These are phyloP conservation scores for Arthroderma uncinatum DNA, from an alignment of 2,329 filamentous ascomycete genomes.

Conservation along the genomic window DNA sequence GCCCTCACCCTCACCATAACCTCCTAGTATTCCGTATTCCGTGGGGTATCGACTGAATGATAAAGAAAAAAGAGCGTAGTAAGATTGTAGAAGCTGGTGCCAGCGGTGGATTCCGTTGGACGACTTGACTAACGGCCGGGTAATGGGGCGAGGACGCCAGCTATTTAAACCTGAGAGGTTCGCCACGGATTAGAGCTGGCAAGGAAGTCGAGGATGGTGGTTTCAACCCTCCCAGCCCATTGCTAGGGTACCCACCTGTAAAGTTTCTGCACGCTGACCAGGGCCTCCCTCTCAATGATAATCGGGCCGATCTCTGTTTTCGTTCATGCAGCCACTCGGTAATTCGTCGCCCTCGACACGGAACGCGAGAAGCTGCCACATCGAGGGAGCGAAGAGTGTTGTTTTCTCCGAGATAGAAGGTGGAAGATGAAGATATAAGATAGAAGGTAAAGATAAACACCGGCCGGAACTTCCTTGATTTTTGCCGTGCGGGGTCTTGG, in stretches of 20 bases:
- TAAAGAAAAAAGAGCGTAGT: not conserved
- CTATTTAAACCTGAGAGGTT: slow-evolving; percentile 1
- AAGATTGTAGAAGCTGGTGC: not conserved
- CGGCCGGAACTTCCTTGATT: not conserved
- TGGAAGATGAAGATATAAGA: not conserved
- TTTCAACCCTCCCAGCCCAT: not conserved
- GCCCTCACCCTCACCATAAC: not conserved
- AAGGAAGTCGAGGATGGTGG: not conserved
- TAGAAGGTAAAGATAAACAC: not conserved
- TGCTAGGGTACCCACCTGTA: not conserved
- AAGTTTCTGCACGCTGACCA: slow-evolving; percentile 3
- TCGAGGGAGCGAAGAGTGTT: too few species aligned
- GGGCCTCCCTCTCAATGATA: not conserved
- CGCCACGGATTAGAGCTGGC: not conserved
- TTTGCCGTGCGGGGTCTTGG: not conserved
- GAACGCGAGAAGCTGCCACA: too few species aligned
- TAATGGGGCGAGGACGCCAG: not conserved
- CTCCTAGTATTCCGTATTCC: not conserved
- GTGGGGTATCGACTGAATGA: not conserved
- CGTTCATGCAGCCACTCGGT: not conserved
- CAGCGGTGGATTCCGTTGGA: not conserved
- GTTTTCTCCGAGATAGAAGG: not conserved
- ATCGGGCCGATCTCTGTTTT: slow-evolving; percentile 2
- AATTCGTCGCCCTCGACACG: not conserved
- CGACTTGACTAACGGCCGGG: too few species aligned